Conservation (phyloP, 495 filamentous ascomycete genomes). For the Trichoderma virens region DNA sequence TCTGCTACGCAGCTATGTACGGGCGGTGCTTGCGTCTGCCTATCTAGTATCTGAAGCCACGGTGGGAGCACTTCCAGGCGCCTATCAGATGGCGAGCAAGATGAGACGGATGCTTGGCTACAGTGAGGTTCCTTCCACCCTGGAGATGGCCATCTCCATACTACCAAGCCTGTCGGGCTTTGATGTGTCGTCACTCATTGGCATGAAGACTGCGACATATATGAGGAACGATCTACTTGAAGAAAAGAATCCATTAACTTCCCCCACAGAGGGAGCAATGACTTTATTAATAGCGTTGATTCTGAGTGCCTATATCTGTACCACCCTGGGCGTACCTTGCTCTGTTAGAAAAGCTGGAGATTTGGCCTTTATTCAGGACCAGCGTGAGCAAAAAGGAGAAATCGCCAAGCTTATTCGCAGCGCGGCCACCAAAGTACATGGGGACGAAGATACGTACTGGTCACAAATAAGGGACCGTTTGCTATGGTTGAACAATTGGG, state of each 20-base stretch:
- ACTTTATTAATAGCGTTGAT: slow-evolving; percentile 60
- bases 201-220: slow-evolving; percentile 25
- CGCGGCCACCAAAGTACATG: slow-evolving; percentile 39
- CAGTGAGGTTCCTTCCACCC: slow-evolving; percentile 37
- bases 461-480: slow-evolving; percentile 54
- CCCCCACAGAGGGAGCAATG: slow-evolving; percentile 51
- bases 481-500: slow-evolving; percentile 80
- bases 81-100: slow-evolving; percentile 53
- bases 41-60: slow-evolving; percentile 60
- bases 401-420: slow-evolving; percentile 55
- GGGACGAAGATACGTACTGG: slow-evolving; percentile 63
- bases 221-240: slow-evolving; percentile 50
- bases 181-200: slow-evolving; percentile 24
- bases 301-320: slow-evolving; percentile 58
- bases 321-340: slow-evolving; percentile 49
- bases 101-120: slow-evolving; percentile 54
- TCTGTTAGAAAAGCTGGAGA: slow-evolving; percentile 53
- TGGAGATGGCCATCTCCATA: slow-evolving; percentile 35
- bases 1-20: slow-evolving; percentile 58
- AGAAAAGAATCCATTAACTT: slow-evolving; percentile 58
- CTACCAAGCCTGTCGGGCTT: slow-evolving; percentile 14
- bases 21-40: slow-evolving; percentile 62
- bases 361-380: slow-evolving; percentile 47
- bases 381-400: slow-evolving; percentile 59
- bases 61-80: slow-evolving; percentile 49